Percentiles rank a stretch among this genome's conserved stretches.
Conservation (phyloP, 140 eudicot species). For the Stevia rebaudiana region DNA sequence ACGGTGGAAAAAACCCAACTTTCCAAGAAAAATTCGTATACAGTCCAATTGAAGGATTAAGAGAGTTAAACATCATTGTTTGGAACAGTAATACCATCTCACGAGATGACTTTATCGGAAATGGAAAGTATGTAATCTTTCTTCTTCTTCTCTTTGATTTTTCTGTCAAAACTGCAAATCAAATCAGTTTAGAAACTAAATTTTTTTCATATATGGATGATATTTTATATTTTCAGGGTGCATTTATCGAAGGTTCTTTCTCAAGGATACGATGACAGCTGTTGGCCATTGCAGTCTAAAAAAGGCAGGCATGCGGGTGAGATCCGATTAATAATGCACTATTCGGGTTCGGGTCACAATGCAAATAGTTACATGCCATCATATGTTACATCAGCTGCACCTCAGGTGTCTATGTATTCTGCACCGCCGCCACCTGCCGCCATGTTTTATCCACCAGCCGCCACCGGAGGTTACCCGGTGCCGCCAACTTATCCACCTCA, state of each 20-base stretch:
- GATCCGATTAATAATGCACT: no score
- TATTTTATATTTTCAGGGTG: constrained; percentile 35
- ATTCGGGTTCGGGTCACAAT: no score
- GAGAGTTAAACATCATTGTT: constrained; percentile 60
- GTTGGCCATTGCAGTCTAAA: constrained; percentile 78
- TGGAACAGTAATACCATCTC: constrained; percentile 86
- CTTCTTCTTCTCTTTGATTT: not conserved
- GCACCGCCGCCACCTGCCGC: no score
- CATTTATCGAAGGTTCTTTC: constrained; percentile 66
- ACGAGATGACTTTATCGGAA: constrained; percentile 75
- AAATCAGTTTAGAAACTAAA: no score
- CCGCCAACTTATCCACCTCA: no score
- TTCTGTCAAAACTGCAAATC: no score
- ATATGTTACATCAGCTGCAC: no score
- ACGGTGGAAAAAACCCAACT: constrained; percentile 87
- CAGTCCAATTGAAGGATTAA: constrained; percentile 64
- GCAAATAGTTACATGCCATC: no score
- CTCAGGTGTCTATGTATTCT: no score
- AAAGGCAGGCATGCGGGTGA: constrained; percentile 65
- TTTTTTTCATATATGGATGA: no score
- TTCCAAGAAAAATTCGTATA: constrained; percentile 85
- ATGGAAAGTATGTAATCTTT: constrained; percentile 56
- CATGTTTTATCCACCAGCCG: no score
- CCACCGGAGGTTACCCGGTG: no score
- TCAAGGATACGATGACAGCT: constrained; percentile 70